phyloP scores from a whole-genome alignment of 2,329 filamentous ascomycete species.

The Tolypocladium cylindrosporum region DNA sequence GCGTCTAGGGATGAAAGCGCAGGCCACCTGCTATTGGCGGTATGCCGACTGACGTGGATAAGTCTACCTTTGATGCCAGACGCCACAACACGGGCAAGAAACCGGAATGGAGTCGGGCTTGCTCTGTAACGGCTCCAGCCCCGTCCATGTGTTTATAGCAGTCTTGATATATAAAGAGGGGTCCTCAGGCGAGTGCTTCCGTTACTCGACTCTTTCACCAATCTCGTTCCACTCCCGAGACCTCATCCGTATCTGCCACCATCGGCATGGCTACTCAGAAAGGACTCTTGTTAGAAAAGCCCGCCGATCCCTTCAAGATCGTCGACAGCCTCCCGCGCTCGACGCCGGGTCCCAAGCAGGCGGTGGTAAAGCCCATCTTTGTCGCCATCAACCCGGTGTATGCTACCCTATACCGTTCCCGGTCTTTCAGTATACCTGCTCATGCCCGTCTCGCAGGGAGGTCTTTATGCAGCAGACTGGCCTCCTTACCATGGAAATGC shows the following conservation, averaged over 20 bases:
- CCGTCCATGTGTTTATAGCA: not conserved
- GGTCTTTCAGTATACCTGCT: not conserved
- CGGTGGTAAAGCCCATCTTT: conserved; percentile 24
- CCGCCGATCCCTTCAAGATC: conserved; percentile 10
- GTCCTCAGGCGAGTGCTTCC: not conserved
- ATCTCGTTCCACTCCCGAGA: not conserved
- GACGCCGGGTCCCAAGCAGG: conserved; percentile 19
- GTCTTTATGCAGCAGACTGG: conserved; percentile 22
- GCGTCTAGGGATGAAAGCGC: not conserved
- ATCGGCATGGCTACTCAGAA: conserved; percentile 9
- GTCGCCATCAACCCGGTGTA: conserved; percentile 27
- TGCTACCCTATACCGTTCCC: not conserved
- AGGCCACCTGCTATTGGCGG: not conserved
- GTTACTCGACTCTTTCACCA: not conserved
- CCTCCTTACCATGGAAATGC: conserved; percentile 20
- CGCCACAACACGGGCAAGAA: not conserved
- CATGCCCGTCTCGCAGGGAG: conserved; percentile 12
- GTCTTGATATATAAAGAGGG: not conserved
- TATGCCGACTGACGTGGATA: not conserved
- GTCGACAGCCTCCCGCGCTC: conserved; percentile 13
- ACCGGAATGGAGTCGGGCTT: not conserved
- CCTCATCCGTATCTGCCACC: not conserved
- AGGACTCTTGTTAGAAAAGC: conserved; percentile 10
- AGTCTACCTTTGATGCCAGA: not conserved
- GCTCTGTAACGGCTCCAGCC: not conserved